Conservation (phyloP, 2,329 filamentous ascomycete species). For the Leptographium lundbergii region DNA sequence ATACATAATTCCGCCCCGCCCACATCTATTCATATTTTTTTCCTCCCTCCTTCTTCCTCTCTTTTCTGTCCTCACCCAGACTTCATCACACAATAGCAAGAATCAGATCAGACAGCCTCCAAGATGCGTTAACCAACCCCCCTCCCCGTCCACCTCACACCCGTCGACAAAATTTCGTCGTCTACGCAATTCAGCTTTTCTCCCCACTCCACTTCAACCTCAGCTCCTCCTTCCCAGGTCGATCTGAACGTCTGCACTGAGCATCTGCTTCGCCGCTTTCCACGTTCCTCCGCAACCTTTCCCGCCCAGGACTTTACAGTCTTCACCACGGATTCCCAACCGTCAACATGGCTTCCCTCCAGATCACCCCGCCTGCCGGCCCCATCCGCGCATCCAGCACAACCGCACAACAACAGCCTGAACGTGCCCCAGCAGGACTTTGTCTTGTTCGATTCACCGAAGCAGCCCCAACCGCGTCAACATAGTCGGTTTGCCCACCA, state of each 20-base stretch:
- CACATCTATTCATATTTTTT: constrained; percentile 15
- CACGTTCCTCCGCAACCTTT: constrained; percentile 45
- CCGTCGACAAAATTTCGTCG: constrained; percentile 41
- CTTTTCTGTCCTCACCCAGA: constrained; percentile 22
- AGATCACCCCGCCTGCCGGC: constrained; percentile 51
- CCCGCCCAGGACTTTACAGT: constrained; percentile 54
- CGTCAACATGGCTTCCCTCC: constrained; percentile 71
- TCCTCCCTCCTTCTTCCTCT: constrained; percentile 7
- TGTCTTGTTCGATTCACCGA: constrained; percentile 56
- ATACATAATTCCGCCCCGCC: constrained; percentile 28
- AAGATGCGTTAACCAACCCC: constrained; percentile 48
- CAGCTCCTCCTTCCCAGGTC: constrained; percentile 44
- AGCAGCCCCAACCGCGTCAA: constrained; percentile 22
- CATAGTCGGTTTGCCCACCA: constrained; percentile 29
- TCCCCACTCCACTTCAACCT: constrained; percentile 27
- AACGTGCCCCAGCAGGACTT: constrained; percentile 55
- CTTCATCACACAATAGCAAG: constrained; percentile 14
- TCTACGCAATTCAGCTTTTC: constrained; percentile 21
- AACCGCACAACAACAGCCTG: constrained; percentile 30
- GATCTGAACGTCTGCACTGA: constrained; percentile 57
- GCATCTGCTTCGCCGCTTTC: constrained; percentile 44
- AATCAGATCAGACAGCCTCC: constrained; percentile 19
- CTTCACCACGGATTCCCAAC: constrained; percentile 70
- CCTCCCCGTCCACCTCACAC: constrained; percentile 21
- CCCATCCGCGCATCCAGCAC: constrained; percentile 43